Evolutionary conservation across 129 eudicot genomes (phyloP).

Genomic region (Centrapalus pauciflorus): DNA sequence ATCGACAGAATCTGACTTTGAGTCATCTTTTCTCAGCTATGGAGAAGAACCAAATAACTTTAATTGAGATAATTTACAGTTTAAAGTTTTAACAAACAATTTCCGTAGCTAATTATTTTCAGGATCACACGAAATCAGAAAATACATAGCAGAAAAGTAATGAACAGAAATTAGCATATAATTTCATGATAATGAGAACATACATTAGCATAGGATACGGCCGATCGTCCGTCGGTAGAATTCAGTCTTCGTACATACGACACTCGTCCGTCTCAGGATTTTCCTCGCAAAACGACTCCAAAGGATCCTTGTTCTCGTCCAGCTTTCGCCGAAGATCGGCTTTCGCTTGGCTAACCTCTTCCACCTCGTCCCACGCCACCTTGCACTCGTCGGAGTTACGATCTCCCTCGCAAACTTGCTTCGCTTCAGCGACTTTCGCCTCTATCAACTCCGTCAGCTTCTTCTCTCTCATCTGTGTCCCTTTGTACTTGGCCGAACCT

Average conservation of each 20-base stretch:
- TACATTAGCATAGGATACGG: neutral
- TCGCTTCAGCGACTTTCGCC: constrained; percentile 39
- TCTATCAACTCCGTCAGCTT: constrained; percentile 47
- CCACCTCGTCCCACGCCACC: constrained; percentile 59
- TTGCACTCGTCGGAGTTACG: constrained; percentile 40
- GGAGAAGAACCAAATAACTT: neutral
- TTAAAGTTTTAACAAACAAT: neutral
- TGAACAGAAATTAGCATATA: constrained; percentile 3
- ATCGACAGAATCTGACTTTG: too few species aligned
- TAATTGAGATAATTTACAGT: neutral
- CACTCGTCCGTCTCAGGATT: constrained; percentile 47
- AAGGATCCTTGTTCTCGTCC: constrained; percentile 31
- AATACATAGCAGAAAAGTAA: neutral
- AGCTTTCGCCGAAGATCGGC: constrained; percentile 43
- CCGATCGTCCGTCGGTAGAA: constrained; percentile 6
- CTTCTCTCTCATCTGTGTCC: constrained; percentile 47
- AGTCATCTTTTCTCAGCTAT: neutral
- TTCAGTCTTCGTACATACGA: constrained; percentile 34
- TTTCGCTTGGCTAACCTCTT: constrained; percentile 44
- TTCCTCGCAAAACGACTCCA: constrained; percentile 40
- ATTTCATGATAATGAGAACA: constrained; percentile 1
- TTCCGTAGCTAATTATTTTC: neutral
- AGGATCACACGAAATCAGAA: neutral
- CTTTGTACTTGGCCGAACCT: constrained; percentile 40
- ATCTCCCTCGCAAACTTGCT: constrained; percentile 35